Percentiles rank a stretch among this genome's conserved stretches.
phyloP scores from a whole-genome alignment of 306 rosid species.

The Parietaria judaica region DNA sequence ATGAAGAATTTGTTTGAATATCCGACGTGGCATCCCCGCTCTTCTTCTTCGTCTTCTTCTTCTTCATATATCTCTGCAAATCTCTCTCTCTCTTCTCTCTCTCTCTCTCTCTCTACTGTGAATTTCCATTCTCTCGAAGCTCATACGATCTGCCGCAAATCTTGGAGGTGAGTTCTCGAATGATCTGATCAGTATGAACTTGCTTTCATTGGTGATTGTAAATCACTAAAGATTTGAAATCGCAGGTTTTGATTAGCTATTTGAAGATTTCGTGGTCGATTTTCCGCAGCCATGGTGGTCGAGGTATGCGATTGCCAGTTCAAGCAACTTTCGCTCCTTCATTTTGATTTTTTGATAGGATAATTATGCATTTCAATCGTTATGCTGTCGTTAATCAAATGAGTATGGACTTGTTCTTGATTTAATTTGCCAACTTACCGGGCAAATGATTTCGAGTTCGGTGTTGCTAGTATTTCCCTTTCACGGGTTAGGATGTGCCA shows the following conservation, averaged over 20 bases:
- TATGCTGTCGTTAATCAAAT: too few species aligned
- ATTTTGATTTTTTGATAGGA: too few species aligned
- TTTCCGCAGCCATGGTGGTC: constrained; percentile 16
- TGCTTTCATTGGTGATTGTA: not conserved
- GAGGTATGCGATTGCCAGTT: constrained; percentile 16
- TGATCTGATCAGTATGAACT: constrained; percentile 30
- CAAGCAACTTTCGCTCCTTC: too few species aligned
- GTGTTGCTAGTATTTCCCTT: too few species aligned
- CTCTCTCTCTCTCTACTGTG: not conserved
- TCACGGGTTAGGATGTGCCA: too few species aligned
- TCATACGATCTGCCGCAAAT: constrained; percentile 12
- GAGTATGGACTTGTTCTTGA: too few species aligned
- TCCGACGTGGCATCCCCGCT: constrained; percentile 12
- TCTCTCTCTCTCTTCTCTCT: not conserved
- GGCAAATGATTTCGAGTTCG: too few species aligned
- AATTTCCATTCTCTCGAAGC: too few species aligned
- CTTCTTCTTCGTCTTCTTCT: not conserved
- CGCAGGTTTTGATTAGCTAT: not conserved
- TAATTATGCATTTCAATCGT: too few species aligned
- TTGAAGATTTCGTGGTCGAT: not conserved
- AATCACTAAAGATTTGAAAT: not conserved
- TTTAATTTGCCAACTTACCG: too few species aligned
- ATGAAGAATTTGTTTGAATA: too few species aligned
- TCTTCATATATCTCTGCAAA: not conserved
- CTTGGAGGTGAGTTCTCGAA: constrained; percentile 21